Evolutionary conservation across 23 red algal species (phyloP).

Genomic region (Chondrus crispus): DNA sequence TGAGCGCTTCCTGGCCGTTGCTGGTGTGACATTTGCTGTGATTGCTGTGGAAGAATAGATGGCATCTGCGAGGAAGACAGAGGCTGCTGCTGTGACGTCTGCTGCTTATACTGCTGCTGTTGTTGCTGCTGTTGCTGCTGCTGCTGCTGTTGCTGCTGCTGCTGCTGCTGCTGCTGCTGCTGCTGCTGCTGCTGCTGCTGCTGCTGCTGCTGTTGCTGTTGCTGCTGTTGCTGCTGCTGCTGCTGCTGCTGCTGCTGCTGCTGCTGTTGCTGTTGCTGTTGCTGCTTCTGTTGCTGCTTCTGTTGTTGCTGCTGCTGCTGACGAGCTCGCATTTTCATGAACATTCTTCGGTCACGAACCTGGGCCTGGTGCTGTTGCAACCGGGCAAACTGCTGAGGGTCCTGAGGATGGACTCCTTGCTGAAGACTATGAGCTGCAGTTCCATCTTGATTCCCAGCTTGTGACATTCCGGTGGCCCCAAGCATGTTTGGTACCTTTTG

Average conservation of each 20-base stretch:
- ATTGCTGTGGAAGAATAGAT: not conserved
- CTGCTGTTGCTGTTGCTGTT: too few species aligned
- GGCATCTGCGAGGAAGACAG: not conserved
- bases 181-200: constrained; percentile 12
- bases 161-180: constrained; percentile 16
- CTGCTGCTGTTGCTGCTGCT: constrained; percentile 16
- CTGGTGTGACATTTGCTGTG: not conserved
- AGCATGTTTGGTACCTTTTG: too few species aligned
- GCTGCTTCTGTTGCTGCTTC: constrained; percentile 13
- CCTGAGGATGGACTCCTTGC: too few species aligned
- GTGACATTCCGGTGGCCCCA: too few species aligned
- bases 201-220: not conserved
- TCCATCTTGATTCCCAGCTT: too few species aligned
- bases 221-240: constrained; percentile 27
- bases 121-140: constrained; percentile 10
- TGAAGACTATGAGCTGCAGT: too few species aligned
- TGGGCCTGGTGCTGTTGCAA: too few species aligned
- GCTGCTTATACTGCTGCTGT: not conserved
- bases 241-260: not conserved
- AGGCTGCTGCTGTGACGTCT: not conserved
- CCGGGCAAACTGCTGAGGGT: too few species aligned
- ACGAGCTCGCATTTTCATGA: not conserved
- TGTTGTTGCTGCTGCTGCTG: constrained; percentile 5
- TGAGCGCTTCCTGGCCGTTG: constrained; percentile 2
- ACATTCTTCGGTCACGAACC: not conserved